Evolutionary conservation across 2,329 filamentous ascomycete species (phyloP).

Genomic region (Colletotrichum sp.): DNA sequence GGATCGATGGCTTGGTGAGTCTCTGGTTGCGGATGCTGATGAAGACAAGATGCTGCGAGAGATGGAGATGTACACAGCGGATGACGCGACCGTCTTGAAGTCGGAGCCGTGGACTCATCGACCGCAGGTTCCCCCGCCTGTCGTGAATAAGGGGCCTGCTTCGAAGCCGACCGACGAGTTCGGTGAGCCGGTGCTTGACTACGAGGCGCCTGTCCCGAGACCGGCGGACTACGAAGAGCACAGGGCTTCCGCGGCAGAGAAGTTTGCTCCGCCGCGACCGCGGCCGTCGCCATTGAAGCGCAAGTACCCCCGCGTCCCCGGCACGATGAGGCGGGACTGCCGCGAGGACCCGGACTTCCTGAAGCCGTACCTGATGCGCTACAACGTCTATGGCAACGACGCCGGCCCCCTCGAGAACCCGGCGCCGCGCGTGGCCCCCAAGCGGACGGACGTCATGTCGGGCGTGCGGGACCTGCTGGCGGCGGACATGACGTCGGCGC

Average conservation of each 20-base stretch:
- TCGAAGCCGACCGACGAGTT: neutral
- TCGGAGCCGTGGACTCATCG: constrained; percentile 9
- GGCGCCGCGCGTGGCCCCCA: neutral
- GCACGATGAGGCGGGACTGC: constrained; percentile 1
- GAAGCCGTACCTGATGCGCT: neutral
- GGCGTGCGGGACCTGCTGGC: constrained; percentile 19
- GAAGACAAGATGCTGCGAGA: neutral
- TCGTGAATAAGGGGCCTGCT: neutral
- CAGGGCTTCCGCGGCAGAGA: neutral
- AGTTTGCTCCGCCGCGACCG: neutral
- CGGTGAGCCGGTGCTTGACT: neutral
- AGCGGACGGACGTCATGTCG: constrained; percentile 16
- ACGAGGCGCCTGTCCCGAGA: neutral
- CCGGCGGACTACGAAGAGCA: neutral
- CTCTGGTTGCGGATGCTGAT: neutral
- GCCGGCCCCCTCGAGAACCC: neutral
- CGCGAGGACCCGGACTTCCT: neutral
- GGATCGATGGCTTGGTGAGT: constrained; percentile 28
- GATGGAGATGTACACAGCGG: neutral
- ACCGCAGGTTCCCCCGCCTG: neutral
- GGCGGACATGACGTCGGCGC: constrained; percentile 1
- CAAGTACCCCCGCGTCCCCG: neutral
- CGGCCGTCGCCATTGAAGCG: constrained; percentile 5
- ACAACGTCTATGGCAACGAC: neutral
- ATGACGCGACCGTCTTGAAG: neutral